A percentile compares a stretch with the other conserved stretches of the same genome.
Evolutionary conservation across 2,329 filamentous ascomycete genomes (phyloP).

Genomic region (Epichloe sp.): DNA sequence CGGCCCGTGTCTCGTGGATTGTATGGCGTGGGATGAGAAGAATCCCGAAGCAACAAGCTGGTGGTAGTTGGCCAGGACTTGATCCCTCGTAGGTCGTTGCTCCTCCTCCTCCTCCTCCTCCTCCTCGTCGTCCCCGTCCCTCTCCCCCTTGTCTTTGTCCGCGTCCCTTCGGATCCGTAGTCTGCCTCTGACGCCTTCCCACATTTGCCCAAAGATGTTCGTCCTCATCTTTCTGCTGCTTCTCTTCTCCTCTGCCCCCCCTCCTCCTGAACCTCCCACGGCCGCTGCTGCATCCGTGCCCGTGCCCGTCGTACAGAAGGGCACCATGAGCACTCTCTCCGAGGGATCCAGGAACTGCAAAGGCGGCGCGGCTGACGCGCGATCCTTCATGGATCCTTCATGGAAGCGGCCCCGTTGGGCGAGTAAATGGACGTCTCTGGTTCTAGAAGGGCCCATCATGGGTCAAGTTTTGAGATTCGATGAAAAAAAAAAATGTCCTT

Average conservation of each 20-base stretch:
- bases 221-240: slow-evolving; percentile 13
- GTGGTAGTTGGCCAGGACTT: slow-evolving; percentile 43
- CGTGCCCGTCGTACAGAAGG: neutral
- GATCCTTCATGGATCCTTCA: slow-evolving; percentile 81
- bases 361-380: slow-evolving; percentile 57
- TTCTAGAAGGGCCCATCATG: slow-evolving; percentile 17
- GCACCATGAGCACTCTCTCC: slow-evolving; percentile 11
- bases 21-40: slow-evolving; percentile 44
- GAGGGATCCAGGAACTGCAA: slow-evolving; percentile 45
- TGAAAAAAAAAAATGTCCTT: no score
- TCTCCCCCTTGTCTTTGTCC: slow-evolving; percentile 10
- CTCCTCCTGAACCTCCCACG: no score
- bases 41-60: slow-evolving; percentile 43
- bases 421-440: slow-evolving; percentile 18
- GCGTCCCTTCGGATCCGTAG: slow-evolving; percentile 18
- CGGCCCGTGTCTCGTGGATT: slow-evolving; percentile 30
- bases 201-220: slow-evolving; percentile 23
- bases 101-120: slow-evolving; percentile 8
- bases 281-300: neutral
- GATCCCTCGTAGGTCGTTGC: slow-evolving; percentile 28
- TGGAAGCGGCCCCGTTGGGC: slow-evolving; percentile 40
- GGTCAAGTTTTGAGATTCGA: neutral
- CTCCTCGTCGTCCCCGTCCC: slow-evolving; percentile 4
- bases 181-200: slow-evolving; percentile 24
- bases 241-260: neutral